Evolutionary conservation across 345 rosid genomes (phyloP), one percentile per base, ranked within the genome.

Genomic region (Syzygium jambos): DNA sequence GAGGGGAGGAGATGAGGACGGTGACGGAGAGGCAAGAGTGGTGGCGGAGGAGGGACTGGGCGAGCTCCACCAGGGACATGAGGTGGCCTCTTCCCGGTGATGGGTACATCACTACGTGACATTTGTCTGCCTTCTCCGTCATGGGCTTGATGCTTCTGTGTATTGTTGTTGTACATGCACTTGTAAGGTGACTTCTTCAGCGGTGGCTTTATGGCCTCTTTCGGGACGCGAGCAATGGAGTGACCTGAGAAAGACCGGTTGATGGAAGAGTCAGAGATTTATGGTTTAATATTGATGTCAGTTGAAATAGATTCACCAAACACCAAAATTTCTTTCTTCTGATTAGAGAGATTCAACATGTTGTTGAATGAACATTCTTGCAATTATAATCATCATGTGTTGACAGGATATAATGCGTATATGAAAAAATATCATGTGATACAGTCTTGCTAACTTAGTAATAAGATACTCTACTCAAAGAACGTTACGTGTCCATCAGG

Each of bases 81-180:
- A 90, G 29, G 51, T 89, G 90, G 30, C 91, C 89, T 61, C 43
- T 86, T 41, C 85, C 88, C 0, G 90, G 87, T 0, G 89, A 59
- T 12, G 92, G 92, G 41, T 91, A 90, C 51, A 91, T 8, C 57
- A 90, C 89, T 29, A 86, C 19, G 19, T 52, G 54, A 52, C 54
- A 52, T 52, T 52, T 52, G 17, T 52, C 54, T 52, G 80, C 61
- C 29, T 84, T 82, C 86, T 27, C 52, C 59, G 9, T 22, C 52
- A 30, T 84, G 52, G 6, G 29, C 27, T 49, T 1, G 43, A 17
- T 17, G 5, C 59, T 22, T 55, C 57, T 7, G 57, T 19, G 57
- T 19, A 3, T 3, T 22, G 57, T 54, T 19, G 57, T 2, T n/a
- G 68, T 4, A 16, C 68, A 0, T 1, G 46, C 46, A 43, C 46